These are phyloP conservation scores for Dactylonectria estremocensis DNA, from an alignment of 2,329 filamentous ascomycete species.

Conservation along the genomic window DNA sequence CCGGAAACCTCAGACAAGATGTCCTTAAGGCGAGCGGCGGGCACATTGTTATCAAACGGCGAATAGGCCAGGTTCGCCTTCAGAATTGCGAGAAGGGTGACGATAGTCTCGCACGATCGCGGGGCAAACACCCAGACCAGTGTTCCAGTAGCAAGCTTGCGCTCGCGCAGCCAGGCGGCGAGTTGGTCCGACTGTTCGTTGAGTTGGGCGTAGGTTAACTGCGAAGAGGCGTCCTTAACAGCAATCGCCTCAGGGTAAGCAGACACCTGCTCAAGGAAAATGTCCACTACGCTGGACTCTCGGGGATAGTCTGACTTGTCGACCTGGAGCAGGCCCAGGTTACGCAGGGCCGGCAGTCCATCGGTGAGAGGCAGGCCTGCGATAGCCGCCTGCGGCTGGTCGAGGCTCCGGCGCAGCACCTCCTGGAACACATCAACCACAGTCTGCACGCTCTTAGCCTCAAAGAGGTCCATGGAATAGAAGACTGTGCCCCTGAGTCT, in stretches of 20 bases:
- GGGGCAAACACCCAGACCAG: constrained; percentile 26
- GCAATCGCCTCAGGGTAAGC: constrained; percentile 30
- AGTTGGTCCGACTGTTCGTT: constrained; percentile 33
- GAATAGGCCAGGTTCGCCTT: constrained; percentile 40
- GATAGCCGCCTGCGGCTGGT: constrained; percentile 12
- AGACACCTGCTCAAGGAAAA: constrained; percentile 43
- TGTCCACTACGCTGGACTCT: constrained; percentile 41
- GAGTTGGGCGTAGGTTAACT: constrained; percentile 43
- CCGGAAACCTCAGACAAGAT: constrained; percentile 19
- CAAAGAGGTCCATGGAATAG: constrained; percentile 43
- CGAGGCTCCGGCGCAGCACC: constrained; percentile 36
- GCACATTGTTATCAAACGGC: constrained; percentile 35
- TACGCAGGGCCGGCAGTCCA: constrained; percentile 13
- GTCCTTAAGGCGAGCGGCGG: constrained; percentile 17
- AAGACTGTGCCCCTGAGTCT: constrained; percentile 29
- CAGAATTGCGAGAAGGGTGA: constrained; percentile 33
- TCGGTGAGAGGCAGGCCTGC: constrained; percentile 16
- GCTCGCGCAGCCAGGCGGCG: constrained; percentile 7
- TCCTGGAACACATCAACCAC: constrained; percentile 35
- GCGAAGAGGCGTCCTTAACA: constrained; percentile 34
- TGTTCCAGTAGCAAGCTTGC: neutral
- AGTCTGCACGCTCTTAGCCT: constrained; percentile 36
- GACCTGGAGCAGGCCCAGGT: constrained; percentile 35
- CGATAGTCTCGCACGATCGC: constrained; percentile 29
- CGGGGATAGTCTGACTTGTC: constrained; percentile 33